These are phyloP conservation scores for Plantago coronopus DNA, from an alignment of 305 asterid genomes.

Conservation along the genomic window DNA sequence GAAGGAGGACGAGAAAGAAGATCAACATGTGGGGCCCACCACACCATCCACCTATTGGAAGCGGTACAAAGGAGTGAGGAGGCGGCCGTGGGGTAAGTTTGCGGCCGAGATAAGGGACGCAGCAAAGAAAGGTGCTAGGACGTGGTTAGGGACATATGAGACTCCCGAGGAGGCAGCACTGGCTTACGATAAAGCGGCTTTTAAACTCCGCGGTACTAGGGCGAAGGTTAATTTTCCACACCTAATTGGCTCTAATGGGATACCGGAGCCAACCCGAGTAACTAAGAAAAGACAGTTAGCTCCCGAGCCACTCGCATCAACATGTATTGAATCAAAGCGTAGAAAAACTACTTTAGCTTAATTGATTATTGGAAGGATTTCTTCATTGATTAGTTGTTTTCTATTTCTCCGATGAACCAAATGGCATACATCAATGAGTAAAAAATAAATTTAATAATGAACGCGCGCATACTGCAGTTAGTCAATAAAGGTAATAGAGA, in stretches of 20 bases:
- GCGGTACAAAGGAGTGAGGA: slow-evolving; percentile 32
- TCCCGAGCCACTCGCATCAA: not conserved
- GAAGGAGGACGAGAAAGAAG: too few species aligned
- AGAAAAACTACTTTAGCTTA: not conserved
- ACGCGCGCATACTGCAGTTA: too few species aligned
- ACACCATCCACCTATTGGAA: slow-evolving; percentile 23
- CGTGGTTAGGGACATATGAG: slow-evolving; percentile 41
- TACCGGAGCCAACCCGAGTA: slow-evolving; percentile 26
- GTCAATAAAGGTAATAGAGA: too few species aligned
- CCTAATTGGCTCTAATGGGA: slow-evolving; percentile 27
- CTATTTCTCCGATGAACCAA: too few species aligned
- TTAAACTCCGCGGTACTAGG: slow-evolving; percentile 27
- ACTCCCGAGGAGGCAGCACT: slow-evolving; percentile 40
- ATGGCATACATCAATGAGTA: too few species aligned
- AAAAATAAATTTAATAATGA: too few species aligned
- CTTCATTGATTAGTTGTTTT: too few species aligned
- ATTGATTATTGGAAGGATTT: too few species aligned
- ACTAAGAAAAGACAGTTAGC: slow-evolving; percentile 24
- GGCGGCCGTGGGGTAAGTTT: slow-evolving; percentile 38
- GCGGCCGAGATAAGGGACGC: slow-evolving; percentile 40
- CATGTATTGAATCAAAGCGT: not conserved
- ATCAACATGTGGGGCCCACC: not conserved
- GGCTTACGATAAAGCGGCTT: slow-evolving; percentile 38
- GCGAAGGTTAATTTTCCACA: slow-evolving; percentile 38
- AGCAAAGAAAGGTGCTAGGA: slow-evolving; percentile 28